Conservation (phyloP, 805 yeast genomes). For the Ogataea trehalophila region DNA sequence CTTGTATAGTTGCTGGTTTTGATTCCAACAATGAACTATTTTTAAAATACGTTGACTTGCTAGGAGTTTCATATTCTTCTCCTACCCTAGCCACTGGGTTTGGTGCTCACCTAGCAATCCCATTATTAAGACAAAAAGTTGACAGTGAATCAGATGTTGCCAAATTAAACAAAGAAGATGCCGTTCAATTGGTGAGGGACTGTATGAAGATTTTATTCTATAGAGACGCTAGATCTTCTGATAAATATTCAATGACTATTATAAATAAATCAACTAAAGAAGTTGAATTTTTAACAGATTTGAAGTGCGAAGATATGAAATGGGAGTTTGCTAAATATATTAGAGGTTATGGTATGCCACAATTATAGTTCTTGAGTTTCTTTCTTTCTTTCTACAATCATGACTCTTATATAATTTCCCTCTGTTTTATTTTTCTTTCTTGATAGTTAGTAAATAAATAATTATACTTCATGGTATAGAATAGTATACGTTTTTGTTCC, state of each 20-base stretch:
- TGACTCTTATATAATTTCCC: no score
- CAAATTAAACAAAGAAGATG: conserved; percentile 67
- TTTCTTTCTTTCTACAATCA: no score
- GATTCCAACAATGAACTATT: conserved; percentile 67
- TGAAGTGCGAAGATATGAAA: conserved; percentile 68
- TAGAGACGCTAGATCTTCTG: conserved; percentile 92
- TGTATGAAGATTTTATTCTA: conserved; percentile 93
- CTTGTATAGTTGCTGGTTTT: conserved; percentile 85
- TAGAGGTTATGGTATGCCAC: conserved; percentile 72
- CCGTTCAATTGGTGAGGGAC: conserved; percentile 70
- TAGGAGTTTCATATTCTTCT: conserved; percentile 87
- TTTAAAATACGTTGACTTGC: conserved; percentile 79
- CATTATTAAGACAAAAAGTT: conserved; percentile 78
- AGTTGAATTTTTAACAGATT: conserved; percentile 50
- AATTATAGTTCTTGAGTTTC: conserved; percentile 13
- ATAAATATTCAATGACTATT: conserved; percentile 77
- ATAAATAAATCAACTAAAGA: conserved; percentile 58
- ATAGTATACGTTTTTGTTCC: no score
- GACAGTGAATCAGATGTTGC: conserved; percentile 73
- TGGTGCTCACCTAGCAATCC: conserved; percentile 92
- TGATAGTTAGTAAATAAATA: no score
- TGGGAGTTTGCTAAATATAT: conserved; percentile 91
- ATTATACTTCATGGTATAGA: no score
- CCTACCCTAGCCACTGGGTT: conserved; percentile 94
- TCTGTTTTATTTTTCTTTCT: no score